phyloP scores from a whole-genome alignment of 306 rosid genomes.

The Vachellia collinsii region DNA sequence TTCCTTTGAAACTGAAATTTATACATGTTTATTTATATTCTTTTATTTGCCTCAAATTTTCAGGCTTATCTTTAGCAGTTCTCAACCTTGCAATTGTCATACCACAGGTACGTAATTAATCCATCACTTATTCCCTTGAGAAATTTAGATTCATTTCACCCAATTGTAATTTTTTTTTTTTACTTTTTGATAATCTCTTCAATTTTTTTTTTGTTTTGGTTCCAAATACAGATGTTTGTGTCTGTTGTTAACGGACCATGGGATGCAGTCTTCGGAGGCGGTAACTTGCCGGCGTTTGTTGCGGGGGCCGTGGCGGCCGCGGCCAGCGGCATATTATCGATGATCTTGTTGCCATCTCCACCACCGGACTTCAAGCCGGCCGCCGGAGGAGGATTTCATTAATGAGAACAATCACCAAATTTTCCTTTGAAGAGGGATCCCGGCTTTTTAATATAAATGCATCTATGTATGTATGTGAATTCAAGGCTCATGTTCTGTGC shows the following conservation, averaged over 20 bases:
- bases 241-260: conserved; percentile 73
- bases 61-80: neutral
- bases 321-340: conserved; percentile 58
- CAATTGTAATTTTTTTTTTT: neutral
- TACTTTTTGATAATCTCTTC: neutral
- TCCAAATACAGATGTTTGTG: conserved; percentile 56
- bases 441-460: neutral
- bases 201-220: neutral
- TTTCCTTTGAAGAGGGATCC: neutral
- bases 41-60: neutral
- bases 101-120: neutral
- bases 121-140: neutral
- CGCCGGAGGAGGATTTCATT: conserved; percentile 41
- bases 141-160: neutral
- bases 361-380: conserved; percentile 54
- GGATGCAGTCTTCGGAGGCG: conserved; percentile 79
- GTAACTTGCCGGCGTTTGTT: conserved; percentile 87
- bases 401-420: neutral
- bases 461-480: neutral
- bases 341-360: conserved; percentile 70
- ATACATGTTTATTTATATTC: neutral
- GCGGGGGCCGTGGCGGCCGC: conserved; percentile 69
- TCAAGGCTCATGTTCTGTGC: neutral
- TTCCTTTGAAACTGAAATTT: neutral
- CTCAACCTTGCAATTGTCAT: conserved; percentile 18